These are phyloP conservation scores for Phlyctochytrium arcticum DNA, from an alignment of 192 early-diverging fungal genomes.

Conservation along the genomic window DNA sequence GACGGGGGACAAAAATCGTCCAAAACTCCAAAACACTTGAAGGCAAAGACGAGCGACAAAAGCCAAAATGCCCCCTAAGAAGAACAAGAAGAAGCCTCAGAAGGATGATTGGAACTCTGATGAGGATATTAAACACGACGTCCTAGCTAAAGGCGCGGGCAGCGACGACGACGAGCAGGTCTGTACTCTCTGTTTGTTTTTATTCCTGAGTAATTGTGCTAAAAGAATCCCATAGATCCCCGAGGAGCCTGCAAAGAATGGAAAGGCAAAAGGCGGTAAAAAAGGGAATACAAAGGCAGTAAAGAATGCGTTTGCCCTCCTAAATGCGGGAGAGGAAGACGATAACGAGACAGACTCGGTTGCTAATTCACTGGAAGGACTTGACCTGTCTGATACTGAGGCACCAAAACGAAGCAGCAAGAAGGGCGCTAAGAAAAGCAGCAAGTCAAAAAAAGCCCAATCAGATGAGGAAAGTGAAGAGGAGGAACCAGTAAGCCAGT, in stretches of 20 bases:
- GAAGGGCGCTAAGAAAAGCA: background rate
- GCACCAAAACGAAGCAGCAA: background rate
- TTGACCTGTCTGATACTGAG: background rate
- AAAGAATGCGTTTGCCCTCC: conserved; percentile 14
- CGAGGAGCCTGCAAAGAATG: background rate
- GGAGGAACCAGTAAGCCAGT: background rate
- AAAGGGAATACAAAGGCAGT: background rate
- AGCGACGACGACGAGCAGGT: background rate
- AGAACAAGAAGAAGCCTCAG: conserved; percentile 3
- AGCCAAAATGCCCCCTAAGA: conserved; percentile 17
- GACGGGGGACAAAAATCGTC: too few species aligned
- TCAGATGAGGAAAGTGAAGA: background rate
- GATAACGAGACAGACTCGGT: conserved; percentile 9
- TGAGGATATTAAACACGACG: conserved; percentile 1
- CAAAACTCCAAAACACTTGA: too few species aligned
- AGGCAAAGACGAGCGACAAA: too few species aligned
- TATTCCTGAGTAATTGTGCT: background rate
- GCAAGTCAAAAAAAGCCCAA: background rate
- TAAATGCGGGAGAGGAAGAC: conserved; percentile 10
- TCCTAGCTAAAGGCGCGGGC: background rate
- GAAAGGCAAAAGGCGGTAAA: conserved; percentile 6
- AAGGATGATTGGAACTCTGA: conserved; percentile 24
- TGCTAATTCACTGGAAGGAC: background rate
- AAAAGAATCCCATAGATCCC: conserved; percentile 3
- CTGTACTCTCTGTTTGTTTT: too few species aligned